Evolutionary conservation across 208 protist species (phyloP), one percentile per base, ranked within the genome.

Genomic region (Strigomonas culicis): DNA sequence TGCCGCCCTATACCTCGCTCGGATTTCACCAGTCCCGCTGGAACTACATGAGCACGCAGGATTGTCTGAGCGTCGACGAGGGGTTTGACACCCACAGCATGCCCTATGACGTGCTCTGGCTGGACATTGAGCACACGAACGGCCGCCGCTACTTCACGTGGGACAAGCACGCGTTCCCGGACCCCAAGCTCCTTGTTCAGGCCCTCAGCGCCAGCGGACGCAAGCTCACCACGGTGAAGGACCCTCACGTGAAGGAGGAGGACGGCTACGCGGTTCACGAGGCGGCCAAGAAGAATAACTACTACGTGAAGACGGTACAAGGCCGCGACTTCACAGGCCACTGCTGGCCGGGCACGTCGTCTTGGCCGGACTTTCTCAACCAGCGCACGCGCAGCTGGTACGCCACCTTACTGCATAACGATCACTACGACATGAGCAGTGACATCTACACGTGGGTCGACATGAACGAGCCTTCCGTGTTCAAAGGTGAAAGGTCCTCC

Each of bases 81-180:
- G 87, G 86, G 21, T 99, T 99, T 71, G 97, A 99, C 65, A 59
- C 86, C 41, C 81, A 98, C 71, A 86, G 98, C 76, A 97, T 99
- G 64, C 98, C 98, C 13, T 98, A 97, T 73, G 99, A 99, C 81
- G 90, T 97, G 11, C 84, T 99, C 31, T 99, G 98, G 98, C 89
- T 99, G 7, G 99, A 99, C 77, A 99, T 99, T 76, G 99, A 99
- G 76, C 98, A 99, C 80, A 99, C 98, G 0, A 86, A 99, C 79
- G 88, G 86, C 59, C 99, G 99, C 72, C 95, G 91, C 74, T 99
- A 99, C 72, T 99, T 99, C 59, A 99, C 98, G 0, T 99, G 98
- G 98, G 97, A 99, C 72, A 66, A 62, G 4, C 68, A 82, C 63
- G 93, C 87, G 47, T 99, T 99, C 75, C 94, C 97, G 25, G 92